Conservation (phyloP, 306 rosid species). For the Acacia crassicarpa region DNA sequence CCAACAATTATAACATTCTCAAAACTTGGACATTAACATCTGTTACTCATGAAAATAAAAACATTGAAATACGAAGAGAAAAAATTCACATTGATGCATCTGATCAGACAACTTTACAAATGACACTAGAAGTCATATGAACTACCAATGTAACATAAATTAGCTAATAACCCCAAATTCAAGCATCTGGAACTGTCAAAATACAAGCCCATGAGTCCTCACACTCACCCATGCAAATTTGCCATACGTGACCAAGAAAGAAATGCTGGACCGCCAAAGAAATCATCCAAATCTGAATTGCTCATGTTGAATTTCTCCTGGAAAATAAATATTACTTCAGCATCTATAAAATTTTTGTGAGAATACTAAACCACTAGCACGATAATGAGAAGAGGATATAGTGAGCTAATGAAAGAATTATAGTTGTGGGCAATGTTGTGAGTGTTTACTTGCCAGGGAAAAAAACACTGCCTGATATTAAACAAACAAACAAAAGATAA, state of each 20-base stretch:
- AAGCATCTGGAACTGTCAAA: constrained; percentile 13
- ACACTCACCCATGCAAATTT: constrained; percentile 86
- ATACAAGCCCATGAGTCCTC: constrained; percentile 23
- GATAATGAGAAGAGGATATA: constrained; percentile 7
- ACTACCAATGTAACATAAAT: constrained; percentile 1
- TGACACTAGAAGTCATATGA: constrained; percentile 18
- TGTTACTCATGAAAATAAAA: constrained; percentile 12
- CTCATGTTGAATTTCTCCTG: constrained; percentile 76
- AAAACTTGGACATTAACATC: constrained; percentile 3
- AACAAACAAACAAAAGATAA: background rate
- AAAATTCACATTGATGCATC: constrained; percentile 16
- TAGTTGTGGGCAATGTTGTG: background rate
- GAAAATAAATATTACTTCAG: constrained; percentile 28
- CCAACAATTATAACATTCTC: constrained; percentile 9
- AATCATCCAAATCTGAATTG: constrained; percentile 69
- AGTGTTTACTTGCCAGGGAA: constrained; percentile 4
- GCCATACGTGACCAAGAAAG: constrained; percentile 98
- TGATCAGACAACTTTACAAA: constrained; percentile 12
- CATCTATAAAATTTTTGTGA: constrained; percentile 10
- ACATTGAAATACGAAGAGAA: background rate
- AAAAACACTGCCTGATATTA: background rate
- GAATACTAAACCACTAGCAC: constrained; percentile 8
- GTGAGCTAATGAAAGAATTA: background rate
- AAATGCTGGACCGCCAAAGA: constrained; percentile 96
- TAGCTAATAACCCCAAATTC: constrained; percentile 13